These are phyloP conservation scores for Yamadazyma dushanensis DNA, from an alignment of 1,139 yeast species.

Conservation along the genomic window DNA sequence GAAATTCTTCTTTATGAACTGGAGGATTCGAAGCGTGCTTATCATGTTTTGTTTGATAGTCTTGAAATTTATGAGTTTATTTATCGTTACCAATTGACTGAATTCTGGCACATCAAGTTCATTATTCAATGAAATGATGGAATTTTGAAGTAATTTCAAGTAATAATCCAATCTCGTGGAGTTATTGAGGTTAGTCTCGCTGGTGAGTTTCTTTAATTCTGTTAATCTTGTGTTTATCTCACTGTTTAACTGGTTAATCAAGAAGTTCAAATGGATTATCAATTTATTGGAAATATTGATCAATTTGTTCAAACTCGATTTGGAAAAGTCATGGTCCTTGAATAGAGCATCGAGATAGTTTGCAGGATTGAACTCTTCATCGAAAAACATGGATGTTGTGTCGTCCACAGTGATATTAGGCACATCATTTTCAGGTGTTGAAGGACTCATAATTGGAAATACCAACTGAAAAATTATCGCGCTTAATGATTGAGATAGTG, in stretches of 20 bases:
- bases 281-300: conserved; percentile 37
- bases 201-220: conserved; percentile 16
- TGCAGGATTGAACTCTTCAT: conserved; percentile 37
- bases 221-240: conserved; percentile 23
- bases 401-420: conserved; percentile 4
- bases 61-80: conserved; percentile 45
- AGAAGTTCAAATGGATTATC: conserved; percentile 60
- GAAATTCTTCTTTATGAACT: conserved; percentile 27
- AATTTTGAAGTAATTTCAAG: conserved; percentile 56
- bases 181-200: conserved; percentile 11
- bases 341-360: conserved; percentile 40
- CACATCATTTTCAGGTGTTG: background rate
- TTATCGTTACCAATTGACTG: conserved; percentile 30
- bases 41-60: conserved; percentile 43
- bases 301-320: conserved; percentile 25
- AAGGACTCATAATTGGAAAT: too few relatives aligned
- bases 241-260: conserved; percentile 52
- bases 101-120: conserved; percentile 37
- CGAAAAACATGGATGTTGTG: conserved; percentile 40
- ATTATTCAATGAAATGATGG: conserved; percentile 53
- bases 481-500: conserved; percentile 20
- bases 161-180: conserved; percentile 62
- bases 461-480: conserved; percentile 5
- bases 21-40: conserved; percentile 46
- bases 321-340: conserved; percentile 27